Base-by-base conservation (phyloP, 2,329 filamentous ascomycete genomes). In the Trichoderma gracile region DNA sequence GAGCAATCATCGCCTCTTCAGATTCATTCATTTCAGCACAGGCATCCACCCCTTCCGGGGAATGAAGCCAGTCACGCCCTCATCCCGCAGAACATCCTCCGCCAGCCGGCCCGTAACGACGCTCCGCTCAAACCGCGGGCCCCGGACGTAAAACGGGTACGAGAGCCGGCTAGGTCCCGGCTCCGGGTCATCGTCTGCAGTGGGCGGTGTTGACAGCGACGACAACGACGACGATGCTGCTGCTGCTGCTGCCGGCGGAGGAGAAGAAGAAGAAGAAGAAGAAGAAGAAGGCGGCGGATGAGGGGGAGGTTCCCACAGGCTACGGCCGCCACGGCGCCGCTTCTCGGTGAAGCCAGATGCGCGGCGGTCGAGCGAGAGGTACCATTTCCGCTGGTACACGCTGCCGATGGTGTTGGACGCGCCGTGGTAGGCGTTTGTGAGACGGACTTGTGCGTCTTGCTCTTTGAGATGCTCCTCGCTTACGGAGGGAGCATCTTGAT, bases 371-470 rank as follows among this genome's bases (percentile, higher is more conserved):
- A 91, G 77, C 12, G 83, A 84, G 19, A 90, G 70, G 65, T 85
- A 89, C 89, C 88, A 91, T 47, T 80, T 79, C 5, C 88, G 81
- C 72, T 91, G 88, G 69, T 91, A 84, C 4, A 91, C 78, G 43
- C 87, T 90, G 6, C 83, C 85, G 46, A 91, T 87, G 3, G 80
- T 84, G 69, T 91, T 91, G 1, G 70, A 79, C 0, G 89, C 86
- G 5, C 89, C 88, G 0, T 83, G 76, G 69, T 91, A 91, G 5
- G 88, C 86, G 69, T 91, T 91, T 6, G 82, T 85, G 2, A 73
- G 72, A 8, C 85, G 82, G 25, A 89, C 82, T 30, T 82, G 75
- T 45, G 83, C 80, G 65, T 86, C 82, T 46, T 54, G 46, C 9
- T 80, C 71, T 68, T 84, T 79, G 5, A 74, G 75, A 27, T 79